Percentiles rank a stretch among this genome's conserved stretches.
These are phyloP conservation scores for Hemileia vastatrix DNA, from an alignment of 1,284 basidiomycete genomes.

Conservation along the genomic window DNA sequence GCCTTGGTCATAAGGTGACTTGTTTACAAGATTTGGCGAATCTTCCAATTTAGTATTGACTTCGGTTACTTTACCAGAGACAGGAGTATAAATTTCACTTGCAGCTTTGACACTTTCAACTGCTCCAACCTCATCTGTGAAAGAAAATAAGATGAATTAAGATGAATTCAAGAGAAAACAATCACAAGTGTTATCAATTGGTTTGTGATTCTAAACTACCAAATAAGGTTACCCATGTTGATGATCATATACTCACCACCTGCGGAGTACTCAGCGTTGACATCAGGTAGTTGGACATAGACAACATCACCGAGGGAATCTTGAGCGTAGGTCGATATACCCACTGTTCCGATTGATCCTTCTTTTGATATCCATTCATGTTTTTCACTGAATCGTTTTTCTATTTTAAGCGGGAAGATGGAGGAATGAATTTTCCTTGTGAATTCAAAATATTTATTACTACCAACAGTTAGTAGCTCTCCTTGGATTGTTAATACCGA, in stretches of 20 bases:
- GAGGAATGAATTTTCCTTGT: too few relatives aligned
- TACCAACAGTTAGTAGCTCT: too few relatives aligned
- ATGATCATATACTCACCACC: constrained; percentile 58
- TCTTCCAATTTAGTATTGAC: constrained; percentile 38
- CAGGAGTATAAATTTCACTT: constrained; percentile 61
- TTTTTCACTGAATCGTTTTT: constrained; percentile 64
- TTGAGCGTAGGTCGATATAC: constrained; percentile 91
- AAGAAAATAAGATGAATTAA: neutral
- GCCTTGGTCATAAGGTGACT: constrained; percentile 38
- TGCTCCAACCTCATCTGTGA: constrained; percentile 75
- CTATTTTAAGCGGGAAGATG: too few relatives aligned
- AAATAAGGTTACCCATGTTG: neutral
- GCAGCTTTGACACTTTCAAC: constrained; percentile 98
- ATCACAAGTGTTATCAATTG: neutral
- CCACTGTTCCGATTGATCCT: constrained; percentile 69
- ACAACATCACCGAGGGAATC: constrained; percentile 90
- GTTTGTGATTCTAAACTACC: neutral
- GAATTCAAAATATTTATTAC: too few relatives aligned
- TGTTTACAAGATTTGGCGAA: constrained; percentile 40
- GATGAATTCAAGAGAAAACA: neutral
- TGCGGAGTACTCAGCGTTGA: constrained; percentile 60
- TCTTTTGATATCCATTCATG: constrained; percentile 85
- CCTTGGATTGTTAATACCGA: too few relatives aligned
- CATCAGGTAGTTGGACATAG: constrained; percentile 78
- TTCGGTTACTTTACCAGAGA: constrained; percentile 36